Percentiles rank a stretch among this genome's conserved stretches.
These are phyloP conservation scores for Trichophyton simii DNA, from an alignment of 2,329 filamentous ascomycete species.

Conservation along the genomic window DNA sequence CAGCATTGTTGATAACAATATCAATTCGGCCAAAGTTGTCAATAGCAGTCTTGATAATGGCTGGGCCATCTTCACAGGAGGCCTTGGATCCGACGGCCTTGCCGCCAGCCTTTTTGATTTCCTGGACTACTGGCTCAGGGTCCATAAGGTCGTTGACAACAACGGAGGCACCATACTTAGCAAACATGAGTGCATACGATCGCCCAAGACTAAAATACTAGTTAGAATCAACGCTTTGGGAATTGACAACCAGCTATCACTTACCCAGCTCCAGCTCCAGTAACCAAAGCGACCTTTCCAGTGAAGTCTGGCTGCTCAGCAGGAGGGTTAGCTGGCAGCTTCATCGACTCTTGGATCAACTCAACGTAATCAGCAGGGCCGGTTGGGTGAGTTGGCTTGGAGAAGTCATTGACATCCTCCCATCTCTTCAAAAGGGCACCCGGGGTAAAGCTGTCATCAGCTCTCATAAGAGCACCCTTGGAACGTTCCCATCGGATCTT, in stretches of 20 bases:
- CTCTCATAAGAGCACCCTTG: slow-evolving; percentile 75
- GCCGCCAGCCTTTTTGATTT: slow-evolving; percentile 82
- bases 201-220: slow-evolving; percentile 59
- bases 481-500: slow-evolving; percentile 95
- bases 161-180: slow-evolving; percentile 68
- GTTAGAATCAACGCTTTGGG: slow-evolving; percentile 1
- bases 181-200: slow-evolving; percentile 76
- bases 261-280: slow-evolving; percentile 70
- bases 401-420: slow-evolving; percentile 78
- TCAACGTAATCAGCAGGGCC: slow-evolving; percentile 80
- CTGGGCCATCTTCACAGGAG: slow-evolving; percentile 82
- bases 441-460: slow-evolving; percentile 77
- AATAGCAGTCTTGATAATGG: slow-evolving; percentile 82
- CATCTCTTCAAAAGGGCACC: slow-evolving; percentile 81
- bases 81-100: slow-evolving; percentile 88
- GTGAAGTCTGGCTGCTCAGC: slow-evolving; percentile 68
- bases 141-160: slow-evolving; percentile 95
- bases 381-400: slow-evolving; percentile 65
- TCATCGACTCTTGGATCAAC: slow-evolving; percentile 70
- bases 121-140: slow-evolving; percentile 77
- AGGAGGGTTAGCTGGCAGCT: slow-evolving; percentile 58
- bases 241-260: slow-evolving; percentile 15
- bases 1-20: slow-evolving; percentile 94
- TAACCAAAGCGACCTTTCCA: slow-evolving; percentile 75
- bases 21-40: slow-evolving; percentile 89